Evolutionary conservation across 2,329 filamentous ascomycete genomes (phyloP).

Genomic region (Fusarium guadeloupense): DNA sequence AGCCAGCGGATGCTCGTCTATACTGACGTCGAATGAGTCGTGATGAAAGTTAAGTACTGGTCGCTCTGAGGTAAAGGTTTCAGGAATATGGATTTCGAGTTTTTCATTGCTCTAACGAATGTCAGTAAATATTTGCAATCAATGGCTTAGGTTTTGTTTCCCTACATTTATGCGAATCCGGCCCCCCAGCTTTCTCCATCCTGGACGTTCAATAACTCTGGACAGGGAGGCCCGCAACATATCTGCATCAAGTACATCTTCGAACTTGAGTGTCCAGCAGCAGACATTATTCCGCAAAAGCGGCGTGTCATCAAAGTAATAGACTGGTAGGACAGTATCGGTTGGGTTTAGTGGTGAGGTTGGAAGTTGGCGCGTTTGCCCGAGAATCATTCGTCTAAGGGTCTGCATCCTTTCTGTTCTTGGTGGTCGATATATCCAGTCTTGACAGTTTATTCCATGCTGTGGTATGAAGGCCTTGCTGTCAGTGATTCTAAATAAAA

Average conservation of each 20-base stretch:
- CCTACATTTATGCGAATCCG: constrained; percentile 24
- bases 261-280: constrained; percentile 13
- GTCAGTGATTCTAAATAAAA: too few relatives aligned
- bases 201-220: constrained; percentile 41
- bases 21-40: constrained; percentile 45
- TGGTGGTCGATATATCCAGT: background rate
- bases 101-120: constrained; percentile 10
- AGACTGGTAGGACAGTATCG: constrained; percentile 12
- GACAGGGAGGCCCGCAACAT: constrained; percentile 41
- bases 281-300: constrained; percentile 10
- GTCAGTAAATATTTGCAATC: background rate
- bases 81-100: constrained; percentile 49
- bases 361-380: background rate
- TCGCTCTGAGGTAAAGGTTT: constrained; percentile 40
- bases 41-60: constrained; percentile 56
- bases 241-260: constrained; percentile 47
- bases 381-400: constrained; percentile 6
- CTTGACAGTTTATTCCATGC: background rate
- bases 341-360: constrained; percentile 8
- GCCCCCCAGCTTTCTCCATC: constrained; percentile 57
- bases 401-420: background rate
- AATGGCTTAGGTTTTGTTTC: too few relatives aligned
- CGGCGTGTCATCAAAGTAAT: constrained; percentile 21
- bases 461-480: background rate
- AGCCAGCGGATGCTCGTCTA: constrained; percentile 54